Evolutionary conservation across 2,329 filamentous ascomycete species (phyloP), one percentile per base, ranked within the genome.

Genomic region (Cercospora berteroae): DNA sequence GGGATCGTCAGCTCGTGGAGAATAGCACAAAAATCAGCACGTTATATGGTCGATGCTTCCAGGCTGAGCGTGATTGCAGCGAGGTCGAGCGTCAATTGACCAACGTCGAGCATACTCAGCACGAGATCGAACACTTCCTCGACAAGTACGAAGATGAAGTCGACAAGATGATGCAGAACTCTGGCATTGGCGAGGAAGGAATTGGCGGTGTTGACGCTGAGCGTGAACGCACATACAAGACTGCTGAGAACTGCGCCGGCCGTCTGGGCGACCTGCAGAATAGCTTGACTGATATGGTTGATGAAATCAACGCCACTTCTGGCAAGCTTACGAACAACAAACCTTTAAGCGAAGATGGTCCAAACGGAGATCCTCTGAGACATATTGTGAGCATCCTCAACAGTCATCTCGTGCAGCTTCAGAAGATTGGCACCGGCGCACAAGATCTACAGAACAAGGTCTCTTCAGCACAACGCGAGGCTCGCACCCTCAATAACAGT

Each of bases 361-460:
- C 62, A 39, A 67, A 65, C 23, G 71, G 71, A 16, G 72, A 76
- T 64, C 77, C 97, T 90, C 85, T 98, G 77, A 94, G 93, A 73
- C 93, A 97, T 80, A 96, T 99, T 75, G 94, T 98, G 63, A 90
- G 93, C 70, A 93, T 98, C 60, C 89, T 99, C 73, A 99, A 99
- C 79, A 89, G 90, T 25, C 95, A 99, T 79, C 88, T 99, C 42
- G 89, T 89, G 39, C 94, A 97, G 80, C 85, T 99, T 68, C 94
- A 97, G 80, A 91, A 91, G 82, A 98, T 99, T 78, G 94, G 98
- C 77, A 88, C 89, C 71, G 94, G 94, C 71, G 91, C 94, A 39
- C 87, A 89, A 16, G 86, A 89, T 33, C 84, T 98, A 63, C 91
- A 96, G 79, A 85, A 89, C 67, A 96, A 96, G 85, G 92, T 98